Base-by-base conservation (phyloP, 345 rosid genomes). In the Eucalyptus decipiens region DNA sequence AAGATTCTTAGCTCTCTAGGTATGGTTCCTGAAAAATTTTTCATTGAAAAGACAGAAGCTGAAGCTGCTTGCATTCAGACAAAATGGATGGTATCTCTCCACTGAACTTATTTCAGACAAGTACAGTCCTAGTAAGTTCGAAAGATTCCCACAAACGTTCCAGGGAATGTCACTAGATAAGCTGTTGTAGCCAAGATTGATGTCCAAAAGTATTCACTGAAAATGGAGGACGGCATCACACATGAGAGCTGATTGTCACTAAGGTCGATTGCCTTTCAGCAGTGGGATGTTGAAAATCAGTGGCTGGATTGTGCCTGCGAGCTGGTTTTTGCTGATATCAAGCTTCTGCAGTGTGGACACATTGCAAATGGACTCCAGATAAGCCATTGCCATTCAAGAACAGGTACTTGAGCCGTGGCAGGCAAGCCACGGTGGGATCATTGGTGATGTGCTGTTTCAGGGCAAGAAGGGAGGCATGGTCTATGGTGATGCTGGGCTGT, bases 151-250 rank as follows among this genome's bases (percentile, higher is more conserved):
- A 10, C 80, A 69, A 69, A 69, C 18, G 80, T 69, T 69, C 13
- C 26, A 6, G 26, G 80, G 80, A 34, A 69, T 6, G 80, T 34
- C 80, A 5, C 80, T 43, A 3, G 43, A 69, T 34, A 69, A 9
- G 80, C 43, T 0, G 43, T 69, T 2, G 13, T 0, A 34, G 43
- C 43, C 13, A 0, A 34, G 43, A 69, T 69, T 1, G 24, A 34
- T 69, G 13, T 34, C 42, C 43, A 69, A 34, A 18, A 69, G 80
- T 9, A 69, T 34, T 30, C n/a, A n/a, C n/a, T n/a, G n/a, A n/a
- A n/a, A n/a, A n/a, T n/a, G n/a, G n/a, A n/a, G n/a, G n/a, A n/a
- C n/a, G n/a, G n/a, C n/a, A n/a, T 37, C n/a, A n/a, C n/a, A n/a
- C n/a, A n/a, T n/a, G n/a, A n/a, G n/a, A n/a, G n/a, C 80, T 18